A percentile compares a stretch with the other conserved stretches of the same genome.
These are phyloP conservation scores for Aspergillus sp. DNA, from an alignment of 2,329 filamentous ascomycete species.

Conservation along the genomic window DNA sequence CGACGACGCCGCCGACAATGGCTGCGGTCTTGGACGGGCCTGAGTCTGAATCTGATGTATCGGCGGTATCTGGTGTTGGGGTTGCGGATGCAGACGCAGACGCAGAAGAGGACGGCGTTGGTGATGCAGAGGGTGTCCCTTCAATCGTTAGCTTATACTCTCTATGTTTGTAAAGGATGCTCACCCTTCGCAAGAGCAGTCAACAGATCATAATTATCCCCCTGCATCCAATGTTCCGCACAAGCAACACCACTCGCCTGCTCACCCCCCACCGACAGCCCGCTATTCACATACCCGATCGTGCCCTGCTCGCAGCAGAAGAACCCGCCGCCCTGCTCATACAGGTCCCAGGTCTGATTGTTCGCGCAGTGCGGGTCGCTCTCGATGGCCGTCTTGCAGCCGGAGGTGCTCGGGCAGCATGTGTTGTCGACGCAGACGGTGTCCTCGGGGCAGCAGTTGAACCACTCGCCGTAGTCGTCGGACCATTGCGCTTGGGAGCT, in stretches of 20 bases:
- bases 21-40: not conserved
- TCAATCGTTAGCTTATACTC: too few relatives aligned
- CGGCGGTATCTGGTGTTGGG: not conserved
- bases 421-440: not conserved
- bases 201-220: not conserved
- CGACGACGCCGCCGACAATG: not conserved
- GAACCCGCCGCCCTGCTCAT: not conserved
- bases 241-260: not conserved
- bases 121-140: not conserved
- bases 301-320: not conserved
- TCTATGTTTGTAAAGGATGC: not conserved
- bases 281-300: not conserved
- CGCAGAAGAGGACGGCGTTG: not conserved
- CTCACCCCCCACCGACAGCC: not conserved
- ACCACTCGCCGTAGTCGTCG: not conserved
- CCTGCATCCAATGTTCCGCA: not conserved
- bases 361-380: conserved; percentile 2
- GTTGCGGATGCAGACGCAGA: not conserved
- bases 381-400: not conserved
- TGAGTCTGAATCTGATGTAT: too few relatives aligned
- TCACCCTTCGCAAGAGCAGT: not conserved
- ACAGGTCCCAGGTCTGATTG: not conserved
- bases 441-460: not conserved
- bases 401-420: not conserved
- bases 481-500: not conserved